Percentiles rank a stretch among this genome's conserved stretches.
These are phyloP conservation scores for Gastrolobium bilobum DNA, from an alignment of 306 rosid genomes.

Conservation along the genomic window DNA sequence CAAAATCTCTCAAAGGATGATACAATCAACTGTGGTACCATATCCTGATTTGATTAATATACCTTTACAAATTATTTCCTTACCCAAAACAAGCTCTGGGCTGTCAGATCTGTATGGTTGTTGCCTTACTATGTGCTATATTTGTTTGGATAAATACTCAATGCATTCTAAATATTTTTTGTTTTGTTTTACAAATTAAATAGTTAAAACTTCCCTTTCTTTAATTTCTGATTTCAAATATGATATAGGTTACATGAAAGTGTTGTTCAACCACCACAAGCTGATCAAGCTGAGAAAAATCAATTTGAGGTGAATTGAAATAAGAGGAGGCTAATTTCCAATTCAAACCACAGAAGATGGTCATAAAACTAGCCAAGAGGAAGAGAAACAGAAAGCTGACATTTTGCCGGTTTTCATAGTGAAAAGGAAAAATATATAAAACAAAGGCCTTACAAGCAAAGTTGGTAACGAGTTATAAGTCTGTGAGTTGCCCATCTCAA, in stretches of 20 bases:
- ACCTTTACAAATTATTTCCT: not conserved
- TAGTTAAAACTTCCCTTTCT: not conserved
- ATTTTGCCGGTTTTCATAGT: slow-evolving; percentile 25
- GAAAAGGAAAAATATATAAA: slow-evolving; percentile 19
- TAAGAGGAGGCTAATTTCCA: slow-evolving; percentile 36
- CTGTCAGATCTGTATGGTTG: slow-evolving; percentile 16
- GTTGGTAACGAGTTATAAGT: not conserved
- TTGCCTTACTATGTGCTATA: slow-evolving; percentile 13
- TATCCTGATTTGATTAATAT: not conserved
- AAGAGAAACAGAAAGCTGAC: slow-evolving; percentile 7
- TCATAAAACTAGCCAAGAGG: slow-evolving; percentile 11
- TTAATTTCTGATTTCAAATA: not conserved
- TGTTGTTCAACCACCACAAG: slow-evolving; percentile 4
- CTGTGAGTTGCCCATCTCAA: slow-evolving; percentile 20
- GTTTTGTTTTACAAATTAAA: not conserved
- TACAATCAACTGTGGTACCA: not conserved
- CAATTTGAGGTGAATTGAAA: slow-evolving; percentile 22
- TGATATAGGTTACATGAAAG: slow-evolving; percentile 1
- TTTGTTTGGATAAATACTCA: slow-evolving; percentile 17
- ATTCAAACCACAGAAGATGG: slow-evolving; percentile 15
- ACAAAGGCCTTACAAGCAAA: slow-evolving; percentile 8
- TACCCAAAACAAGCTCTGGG: slow-evolving; percentile 24
- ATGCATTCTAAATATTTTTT: not conserved
- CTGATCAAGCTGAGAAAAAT: not conserved
- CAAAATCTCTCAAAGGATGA: not conserved